These are phyloP conservation scores for Pseudogymnoascus sp. DNA, from an alignment of 2,329 filamentous ascomycete species.

Conservation along the genomic window DNA sequence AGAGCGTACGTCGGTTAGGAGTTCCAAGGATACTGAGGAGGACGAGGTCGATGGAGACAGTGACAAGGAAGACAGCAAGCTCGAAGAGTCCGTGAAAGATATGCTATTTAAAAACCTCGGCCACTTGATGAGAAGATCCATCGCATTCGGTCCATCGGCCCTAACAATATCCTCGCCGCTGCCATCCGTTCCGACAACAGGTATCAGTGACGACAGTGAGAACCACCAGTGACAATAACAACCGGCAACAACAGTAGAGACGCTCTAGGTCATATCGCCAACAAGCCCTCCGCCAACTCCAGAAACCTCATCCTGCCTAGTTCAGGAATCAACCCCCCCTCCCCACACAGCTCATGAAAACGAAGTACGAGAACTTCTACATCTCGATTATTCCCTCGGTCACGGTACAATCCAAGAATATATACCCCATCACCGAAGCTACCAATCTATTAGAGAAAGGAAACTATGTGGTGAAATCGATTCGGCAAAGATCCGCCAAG, in stretches of 20 bases:
- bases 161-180: no score
- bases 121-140: no score
- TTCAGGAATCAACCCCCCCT: not conserved
- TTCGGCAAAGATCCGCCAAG: not conserved
- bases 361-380: not conserved
- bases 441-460: not conserved
- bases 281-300: not conserved
- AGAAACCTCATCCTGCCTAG: not conserved
- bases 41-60: no score
- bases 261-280: not conserved
- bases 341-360: not conserved
- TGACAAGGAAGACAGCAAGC: no score
- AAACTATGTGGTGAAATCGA: not conserved
- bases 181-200: no score
- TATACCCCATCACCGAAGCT: not conserved
- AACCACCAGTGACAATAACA: not conserved
- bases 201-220: not conserved
- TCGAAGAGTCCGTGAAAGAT: no score
- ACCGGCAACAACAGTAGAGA: not conserved
- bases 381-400: not conserved
- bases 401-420: not conserved
- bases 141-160: no score
- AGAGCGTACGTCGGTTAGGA: no score
- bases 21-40: no score
- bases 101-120: no score